These are phyloP conservation scores for Schrenkiella parvula DNA, from an alignment of 345 rosid genomes.

Conservation along the genomic window DNA sequence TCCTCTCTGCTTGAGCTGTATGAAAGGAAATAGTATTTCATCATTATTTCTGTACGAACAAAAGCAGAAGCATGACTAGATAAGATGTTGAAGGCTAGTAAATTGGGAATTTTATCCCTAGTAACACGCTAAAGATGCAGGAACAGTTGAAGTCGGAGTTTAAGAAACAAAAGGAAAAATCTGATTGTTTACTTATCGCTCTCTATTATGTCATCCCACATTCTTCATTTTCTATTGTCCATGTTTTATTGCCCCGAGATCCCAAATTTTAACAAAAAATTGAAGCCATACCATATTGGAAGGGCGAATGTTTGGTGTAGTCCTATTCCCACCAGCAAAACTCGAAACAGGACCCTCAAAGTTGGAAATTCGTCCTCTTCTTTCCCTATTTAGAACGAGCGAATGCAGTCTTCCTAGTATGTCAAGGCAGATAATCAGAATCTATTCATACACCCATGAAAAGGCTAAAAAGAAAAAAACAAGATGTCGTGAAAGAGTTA, in stretches of 20 bases:
- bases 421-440: slow-evolving; percentile 20
- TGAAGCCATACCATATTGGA: slow-evolving; percentile 43
- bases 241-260: not conserved
- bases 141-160: not conserved
- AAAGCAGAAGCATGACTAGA: not conserved
- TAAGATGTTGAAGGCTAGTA: not conserved
- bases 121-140: not conserved
- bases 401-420: slow-evolving; percentile 65
- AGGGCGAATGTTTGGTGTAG: slow-evolving; percentile 41
- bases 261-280: not conserved
- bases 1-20: slow-evolving; percentile 62
- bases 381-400: slow-evolving; percentile 63
- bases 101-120: not conserved
- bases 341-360: slow-evolving; percentile 48
- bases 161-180: no score
- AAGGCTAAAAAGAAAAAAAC: not conserved
- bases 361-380: slow-evolving; percentile 63
- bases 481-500: slow-evolving; percentile 29
- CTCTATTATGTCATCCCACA: not conserved
- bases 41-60: not conserved
- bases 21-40: slow-evolving; percentile 16
- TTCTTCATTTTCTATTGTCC: not conserved
- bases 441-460: slow-evolving; percentile 1
- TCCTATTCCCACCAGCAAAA: slow-evolving; percentile 41
- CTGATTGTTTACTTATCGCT: not conserved